Conservation (phyloP, 1,284 basidiomycete species). For the Chalciporus piperatoides region DNA sequence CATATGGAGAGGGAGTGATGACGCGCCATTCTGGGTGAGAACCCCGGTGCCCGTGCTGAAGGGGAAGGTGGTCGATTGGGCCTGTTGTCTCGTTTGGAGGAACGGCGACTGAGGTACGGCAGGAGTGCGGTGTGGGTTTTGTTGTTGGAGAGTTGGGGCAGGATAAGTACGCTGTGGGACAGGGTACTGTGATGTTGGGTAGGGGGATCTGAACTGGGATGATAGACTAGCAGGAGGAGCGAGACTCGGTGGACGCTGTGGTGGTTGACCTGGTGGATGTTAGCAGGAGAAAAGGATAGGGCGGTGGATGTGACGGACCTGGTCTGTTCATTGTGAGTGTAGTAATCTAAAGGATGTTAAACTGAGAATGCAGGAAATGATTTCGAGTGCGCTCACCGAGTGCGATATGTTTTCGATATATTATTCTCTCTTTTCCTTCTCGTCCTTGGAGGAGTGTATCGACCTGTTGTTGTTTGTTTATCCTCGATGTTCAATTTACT, state of each 20-base stretch:
- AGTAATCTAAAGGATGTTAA: background rate
- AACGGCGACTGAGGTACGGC: slow-evolving; percentile 62
- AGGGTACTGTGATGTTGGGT: slow-evolving; percentile 50
- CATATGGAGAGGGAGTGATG: slow-evolving; percentile 52
- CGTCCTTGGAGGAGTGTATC: slow-evolving; percentile 14
- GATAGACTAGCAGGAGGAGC: slow-evolving; percentile 59
- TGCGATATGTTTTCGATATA: slow-evolving; percentile 8
- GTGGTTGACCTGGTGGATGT: slow-evolving; percentile 60
- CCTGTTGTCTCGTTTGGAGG: slow-evolving; percentile 50
- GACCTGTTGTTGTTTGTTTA: slow-evolving; percentile 29
- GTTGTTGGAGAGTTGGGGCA: slow-evolving; percentile 47
- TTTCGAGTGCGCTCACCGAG: slow-evolving; percentile 4
- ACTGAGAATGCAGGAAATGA: background rate
- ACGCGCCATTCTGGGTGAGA: slow-evolving; percentile 54
- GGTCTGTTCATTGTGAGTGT: slow-evolving; percentile 28
- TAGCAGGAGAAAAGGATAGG: slow-evolving; percentile 2
- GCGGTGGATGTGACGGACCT: slow-evolving; percentile 21
- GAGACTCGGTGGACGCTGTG: slow-evolving; percentile 71
- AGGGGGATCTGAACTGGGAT: slow-evolving; percentile 62
- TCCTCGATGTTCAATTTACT: background rate
- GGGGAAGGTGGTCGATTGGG: slow-evolving; percentile 49
- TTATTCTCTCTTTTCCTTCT: slow-evolving; percentile 18
- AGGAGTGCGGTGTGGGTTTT: slow-evolving; percentile 54
- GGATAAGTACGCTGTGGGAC: slow-evolving; percentile 58
- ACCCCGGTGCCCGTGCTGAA: slow-evolving; percentile 43